Percentiles rank a stretch among this genome's conserved stretches.
phyloP scores from a whole-genome alignment of 2,329 filamentous ascomycete species.

The Aspergillaceae sp. region DNA sequence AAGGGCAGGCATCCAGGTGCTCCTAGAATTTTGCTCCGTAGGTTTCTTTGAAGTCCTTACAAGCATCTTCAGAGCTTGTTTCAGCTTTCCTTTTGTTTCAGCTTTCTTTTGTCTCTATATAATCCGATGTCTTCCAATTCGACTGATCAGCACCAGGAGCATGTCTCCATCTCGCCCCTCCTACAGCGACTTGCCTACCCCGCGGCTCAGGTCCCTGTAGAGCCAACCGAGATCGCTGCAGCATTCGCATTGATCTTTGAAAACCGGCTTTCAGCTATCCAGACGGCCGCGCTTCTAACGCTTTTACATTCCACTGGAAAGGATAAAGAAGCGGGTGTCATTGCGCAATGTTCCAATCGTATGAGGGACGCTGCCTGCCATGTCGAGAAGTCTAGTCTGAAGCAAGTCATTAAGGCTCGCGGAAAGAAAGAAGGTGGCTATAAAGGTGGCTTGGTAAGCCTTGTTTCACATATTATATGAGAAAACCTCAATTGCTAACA shows the following conservation, averaged over 20 bases:
- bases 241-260: conserved; percentile 89
- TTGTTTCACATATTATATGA: neutral
- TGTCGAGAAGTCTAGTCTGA: conserved; percentile 58
- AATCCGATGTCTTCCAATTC: conserved; percentile 16
- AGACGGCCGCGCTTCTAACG: conserved; percentile 79
- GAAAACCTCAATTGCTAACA: conserved; percentile 3
- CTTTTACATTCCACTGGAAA: conserved; percentile 84
- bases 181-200: conserved; percentile 40
- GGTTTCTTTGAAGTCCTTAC: neutral
- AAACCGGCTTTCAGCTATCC: conserved; percentile 76
- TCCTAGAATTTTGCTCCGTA: too few relatives aligned
- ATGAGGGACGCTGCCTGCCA: conserved; percentile 74
- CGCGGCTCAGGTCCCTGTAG: conserved; percentile 45
- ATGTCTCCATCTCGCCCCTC: conserved; percentile 40
- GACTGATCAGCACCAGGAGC: conserved; percentile 21
- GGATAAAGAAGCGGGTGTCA: conserved; percentile 74
- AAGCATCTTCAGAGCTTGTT: neutral
- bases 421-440: conserved; percentile 65
- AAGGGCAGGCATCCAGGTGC: too few relatives aligned
- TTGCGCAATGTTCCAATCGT: conserved; percentile 71
- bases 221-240: conserved; percentile 74
- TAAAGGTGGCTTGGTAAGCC: conserved; percentile 68
- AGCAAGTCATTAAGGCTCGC: conserved; percentile 51
- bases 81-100: neutral
- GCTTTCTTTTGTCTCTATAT: neutral